Conservation (phyloP, 1,284 basidiomycete species). For the Malassezia yamatoensis region DNA sequence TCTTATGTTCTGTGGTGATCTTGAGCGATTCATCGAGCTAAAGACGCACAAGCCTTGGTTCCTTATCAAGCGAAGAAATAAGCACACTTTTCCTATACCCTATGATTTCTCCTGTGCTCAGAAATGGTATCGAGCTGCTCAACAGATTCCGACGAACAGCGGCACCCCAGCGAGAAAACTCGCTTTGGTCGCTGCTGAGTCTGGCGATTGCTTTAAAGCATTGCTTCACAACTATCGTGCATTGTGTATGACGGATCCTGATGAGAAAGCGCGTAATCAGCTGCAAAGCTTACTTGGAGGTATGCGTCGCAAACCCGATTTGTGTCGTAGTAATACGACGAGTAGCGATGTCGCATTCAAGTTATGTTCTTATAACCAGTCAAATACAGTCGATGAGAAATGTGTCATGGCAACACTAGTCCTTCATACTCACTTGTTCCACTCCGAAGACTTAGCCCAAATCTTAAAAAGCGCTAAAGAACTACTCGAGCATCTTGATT, state of each 20-base stretch:
- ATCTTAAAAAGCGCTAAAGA: too few relatives aligned
- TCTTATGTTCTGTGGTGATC: slow-evolving; percentile 81
- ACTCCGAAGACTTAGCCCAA: too few relatives aligned
- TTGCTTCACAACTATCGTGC: slow-evolving; percentile 83
- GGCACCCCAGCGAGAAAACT: slow-evolving; percentile 83
- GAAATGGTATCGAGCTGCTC: slow-evolving; percentile 37
- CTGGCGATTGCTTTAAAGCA: slow-evolving; percentile 68
- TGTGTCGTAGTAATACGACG: slow-evolving; percentile 10
- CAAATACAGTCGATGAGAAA: too few relatives aligned
- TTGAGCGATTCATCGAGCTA: slow-evolving; percentile 82
- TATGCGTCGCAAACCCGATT: too few relatives aligned
- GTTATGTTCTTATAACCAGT: background rate
- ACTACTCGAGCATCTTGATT: too few relatives aligned
- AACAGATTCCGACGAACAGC: slow-evolving; percentile 33
- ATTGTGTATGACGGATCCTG: slow-evolving; percentile 72
- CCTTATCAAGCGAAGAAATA: background rate
- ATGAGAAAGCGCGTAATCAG: slow-evolving; percentile 77
- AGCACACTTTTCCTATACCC: slow-evolving; percentile 1
- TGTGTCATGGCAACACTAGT: too few relatives aligned
- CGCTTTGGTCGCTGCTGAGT: slow-evolving; percentile 77
- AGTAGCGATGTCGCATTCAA: slow-evolving; percentile 13
- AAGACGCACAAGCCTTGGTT: slow-evolving; percentile 50
- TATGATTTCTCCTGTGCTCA: slow-evolving; percentile 33
- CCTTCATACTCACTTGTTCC: too few relatives aligned
- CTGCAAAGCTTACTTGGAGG: slow-evolving; percentile 53